phyloP scores from a whole-genome alignment of 768 basidiomycete genomes.

The Lenzites betulinus region DNA sequence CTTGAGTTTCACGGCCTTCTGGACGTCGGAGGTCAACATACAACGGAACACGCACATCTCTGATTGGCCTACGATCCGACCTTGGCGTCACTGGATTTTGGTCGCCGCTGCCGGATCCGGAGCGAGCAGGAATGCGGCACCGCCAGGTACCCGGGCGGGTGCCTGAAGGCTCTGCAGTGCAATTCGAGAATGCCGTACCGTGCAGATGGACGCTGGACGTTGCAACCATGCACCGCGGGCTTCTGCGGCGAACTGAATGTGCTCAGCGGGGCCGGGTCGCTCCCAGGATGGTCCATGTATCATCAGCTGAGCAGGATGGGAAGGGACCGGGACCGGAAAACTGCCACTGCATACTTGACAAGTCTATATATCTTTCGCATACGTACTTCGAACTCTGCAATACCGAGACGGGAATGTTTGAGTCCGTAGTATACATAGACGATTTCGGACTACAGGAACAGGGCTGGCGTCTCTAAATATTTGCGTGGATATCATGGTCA shows the following conservation, averaged over 20 bases:
- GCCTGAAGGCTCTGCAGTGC: conserved; percentile 13
- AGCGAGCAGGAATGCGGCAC: neutral
- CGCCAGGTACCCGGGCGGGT: conserved; percentile 12
- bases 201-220: neutral
- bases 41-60: too few relatives aligned
- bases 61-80: too few relatives aligned
- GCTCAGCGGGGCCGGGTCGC: neutral
- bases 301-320: neutral
- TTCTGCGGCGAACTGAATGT: neutral
- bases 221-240: neutral
- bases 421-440: too few relatives aligned
- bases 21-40: too few relatives aligned
- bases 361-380: neutral
- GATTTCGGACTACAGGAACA: too few relatives aligned
- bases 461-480: too few relatives aligned
- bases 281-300: neutral
- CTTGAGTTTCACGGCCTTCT: too few relatives aligned
- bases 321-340: neutral
- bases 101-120: neutral
- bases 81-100: neutral
- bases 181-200: neutral
- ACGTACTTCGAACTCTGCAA: too few relatives aligned
- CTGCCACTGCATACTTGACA: neutral
- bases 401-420: too few relatives aligned
- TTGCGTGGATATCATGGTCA: too few relatives aligned